Percentiles rank a stretch among this genome's conserved stretches.
Evolutionary conservation across 179 eudicot genomes (phyloP).

Genomic region (Amaranthus tricolor): DNA sequence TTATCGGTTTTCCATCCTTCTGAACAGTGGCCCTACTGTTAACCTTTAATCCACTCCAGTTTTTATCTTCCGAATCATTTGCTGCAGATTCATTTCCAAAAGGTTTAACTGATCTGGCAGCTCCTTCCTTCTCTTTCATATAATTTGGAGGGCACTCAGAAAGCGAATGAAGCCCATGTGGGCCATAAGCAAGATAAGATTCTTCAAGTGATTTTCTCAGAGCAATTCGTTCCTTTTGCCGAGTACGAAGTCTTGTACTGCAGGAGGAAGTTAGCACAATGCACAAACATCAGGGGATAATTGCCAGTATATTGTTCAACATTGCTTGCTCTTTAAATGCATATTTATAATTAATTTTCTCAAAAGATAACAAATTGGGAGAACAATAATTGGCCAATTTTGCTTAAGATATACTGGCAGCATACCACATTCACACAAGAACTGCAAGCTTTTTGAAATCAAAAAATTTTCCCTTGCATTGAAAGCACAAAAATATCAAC

Average conservation of each 20-base stretch:
- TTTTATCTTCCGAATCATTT: slow-evolving; percentile 35
- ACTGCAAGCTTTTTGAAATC: not conserved
- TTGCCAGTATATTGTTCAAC: too few relatives aligned
- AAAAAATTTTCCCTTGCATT: not conserved
- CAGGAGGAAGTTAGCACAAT: slow-evolving; percentile 23
- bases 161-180: slow-evolving; percentile 29
- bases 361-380: not conserved
- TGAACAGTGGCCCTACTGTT: slow-evolving; percentile 32
- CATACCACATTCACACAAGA: not conserved
- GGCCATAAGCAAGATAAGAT: slow-evolving; percentile 29
- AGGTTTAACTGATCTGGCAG: slow-evolving; percentile 27
- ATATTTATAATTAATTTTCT: not conserved
- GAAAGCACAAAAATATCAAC: too few relatives aligned
- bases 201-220: slow-evolving; percentile 40
- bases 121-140: slow-evolving; percentile 29
- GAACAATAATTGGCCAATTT: not conserved
- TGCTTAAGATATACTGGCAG: not conserved
- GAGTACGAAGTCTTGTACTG: slow-evolving; percentile 83
- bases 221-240: slow-evolving; percentile 83
- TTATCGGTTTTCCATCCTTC: slow-evolving; percentile 36
- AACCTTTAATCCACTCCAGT: slow-evolving; percentile 30
- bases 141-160: slow-evolving; percentile 26
- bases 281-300: not conserved
- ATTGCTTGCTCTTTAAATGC: not conserved
- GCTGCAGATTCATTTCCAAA: slow-evolving; percentile 35